Percentiles rank a stretch among this genome's conserved stretches.
Evolutionary conservation across 2,329 filamentous ascomycete genomes (phyloP).

Genomic region (Alternaria brassicae): DNA sequence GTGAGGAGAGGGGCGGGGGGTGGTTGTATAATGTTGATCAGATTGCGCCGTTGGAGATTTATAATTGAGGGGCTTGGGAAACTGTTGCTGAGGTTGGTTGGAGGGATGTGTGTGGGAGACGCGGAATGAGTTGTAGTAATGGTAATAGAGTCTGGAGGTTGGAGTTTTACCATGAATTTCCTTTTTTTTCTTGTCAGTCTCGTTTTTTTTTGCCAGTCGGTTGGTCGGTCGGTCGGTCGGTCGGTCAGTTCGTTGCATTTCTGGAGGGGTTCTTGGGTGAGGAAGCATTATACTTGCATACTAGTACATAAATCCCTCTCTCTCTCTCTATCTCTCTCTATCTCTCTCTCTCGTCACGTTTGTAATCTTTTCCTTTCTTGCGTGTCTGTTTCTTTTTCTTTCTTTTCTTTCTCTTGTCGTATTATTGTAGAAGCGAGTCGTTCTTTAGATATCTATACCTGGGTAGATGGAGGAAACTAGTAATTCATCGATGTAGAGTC

Average conservation of each 20-base stretch:
- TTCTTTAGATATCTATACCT: not conserved
- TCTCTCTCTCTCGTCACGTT: too few relatives aligned
- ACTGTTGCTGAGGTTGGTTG: too few relatives aligned
- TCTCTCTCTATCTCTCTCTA: too few relatives aligned
- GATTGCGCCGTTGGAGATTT: constrained; percentile 95
- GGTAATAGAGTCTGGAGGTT: not conserved
- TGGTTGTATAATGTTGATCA: constrained; percentile 98
- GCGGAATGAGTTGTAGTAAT: not conserved
- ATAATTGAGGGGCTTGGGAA: constrained; percentile 57
- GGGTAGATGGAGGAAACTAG: not conserved
- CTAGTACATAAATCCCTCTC: too few relatives aligned
- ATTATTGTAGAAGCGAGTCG: not conserved
- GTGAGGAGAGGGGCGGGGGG: constrained; percentile 90
- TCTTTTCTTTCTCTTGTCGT: not conserved
- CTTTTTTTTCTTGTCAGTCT: not conserved
- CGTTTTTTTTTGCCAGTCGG: not conserved
- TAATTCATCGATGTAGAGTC: not conserved
- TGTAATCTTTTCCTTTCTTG: too few relatives aligned
- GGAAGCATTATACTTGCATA: too few relatives aligned
- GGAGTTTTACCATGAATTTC: too few relatives aligned
- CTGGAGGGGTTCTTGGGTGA: too few relatives aligned
- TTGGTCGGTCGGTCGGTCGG: too few relatives aligned
- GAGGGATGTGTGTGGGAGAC: not conserved
- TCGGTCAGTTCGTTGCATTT: too few relatives aligned
- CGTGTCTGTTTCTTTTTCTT: too few relatives aligned